phyloP scores from a whole-genome alignment of 1,139 yeast species.

The Kodamaea plutei region DNA sequence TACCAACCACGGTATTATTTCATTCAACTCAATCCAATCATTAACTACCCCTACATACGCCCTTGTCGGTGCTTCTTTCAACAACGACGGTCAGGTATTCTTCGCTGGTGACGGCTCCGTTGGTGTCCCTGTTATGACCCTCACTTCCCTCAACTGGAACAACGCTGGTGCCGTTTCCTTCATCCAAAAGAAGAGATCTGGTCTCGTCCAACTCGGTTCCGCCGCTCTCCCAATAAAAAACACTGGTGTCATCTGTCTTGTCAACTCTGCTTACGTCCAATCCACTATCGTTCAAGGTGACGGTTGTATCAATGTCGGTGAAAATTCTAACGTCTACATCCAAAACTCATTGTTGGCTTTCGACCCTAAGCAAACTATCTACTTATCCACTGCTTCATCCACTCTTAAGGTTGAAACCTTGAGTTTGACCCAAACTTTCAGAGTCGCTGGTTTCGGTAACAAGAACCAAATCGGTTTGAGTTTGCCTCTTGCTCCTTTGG shows the following conservation, averaged over 20 bases:
- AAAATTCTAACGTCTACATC: conserved; percentile 9
- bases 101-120: conserved; percentile 23
- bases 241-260: conserved; percentile 14
- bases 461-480: conserved; percentile 24
- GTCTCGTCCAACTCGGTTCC: conserved; percentile 20
- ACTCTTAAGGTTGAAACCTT: conserved; percentile 14
- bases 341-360: conserved; percentile 10
- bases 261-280: conserved; percentile 12
- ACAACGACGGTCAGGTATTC: conserved; percentile 27
- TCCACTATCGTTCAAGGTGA: conserved; percentile 12
- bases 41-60: conserved; percentile 18
- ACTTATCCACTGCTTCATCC: conserved; percentile 11
- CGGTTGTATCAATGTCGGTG: conserved; percentile 15
- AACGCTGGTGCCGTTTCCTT: conserved; percentile 27
- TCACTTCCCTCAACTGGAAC: conserved; percentile 20
- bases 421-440: conserved; percentile 18
- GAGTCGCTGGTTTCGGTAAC: conserved; percentile 28
- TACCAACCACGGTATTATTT: conserved; percentile 12
- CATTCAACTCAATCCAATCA: conserved; percentile 13
- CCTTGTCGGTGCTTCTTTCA: conserved; percentile 19
- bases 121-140: conserved; percentile 18
- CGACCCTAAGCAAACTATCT: conserved; percentile 11
- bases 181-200: conserved; percentile 19
- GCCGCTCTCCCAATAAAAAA: conserved; percentile 16
- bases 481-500: conserved; percentile 12